Percentiles rank a stretch among this genome's conserved stretches.
Conservation (phyloP, 345 rosid species). For the Brassica juncea region DNA sequence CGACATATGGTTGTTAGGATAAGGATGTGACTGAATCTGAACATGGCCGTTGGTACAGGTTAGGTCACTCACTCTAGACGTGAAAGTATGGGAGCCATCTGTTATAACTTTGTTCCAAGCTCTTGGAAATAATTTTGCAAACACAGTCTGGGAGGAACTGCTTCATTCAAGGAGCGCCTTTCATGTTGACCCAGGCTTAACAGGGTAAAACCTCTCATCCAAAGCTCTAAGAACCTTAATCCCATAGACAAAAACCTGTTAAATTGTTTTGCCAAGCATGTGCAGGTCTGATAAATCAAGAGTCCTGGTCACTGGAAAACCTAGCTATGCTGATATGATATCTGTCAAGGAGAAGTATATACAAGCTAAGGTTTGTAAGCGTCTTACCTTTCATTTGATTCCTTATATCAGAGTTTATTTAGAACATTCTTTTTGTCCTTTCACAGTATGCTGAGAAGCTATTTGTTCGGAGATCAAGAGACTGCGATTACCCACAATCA, state of each 20-base stretch:
- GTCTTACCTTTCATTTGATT: conserved; percentile 30
- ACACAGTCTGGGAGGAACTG: conserved; percentile 97
- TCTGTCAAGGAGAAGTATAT: conserved; percentile 94
- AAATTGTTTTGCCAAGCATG: conserved; percentile 43
- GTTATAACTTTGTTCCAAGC: conserved; percentile 96
- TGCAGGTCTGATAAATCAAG: conserved; percentile 64
- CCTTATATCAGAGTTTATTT: conserved; percentile 9
- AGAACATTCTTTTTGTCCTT: conserved; percentile 1
- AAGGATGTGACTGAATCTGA: conserved; percentile 17
- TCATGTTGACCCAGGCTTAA: conserved; percentile 59
- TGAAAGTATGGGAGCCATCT: conserved; percentile 97
- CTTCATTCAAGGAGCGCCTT: conserved; percentile 80
- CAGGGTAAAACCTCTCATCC: conserved; percentile 50
- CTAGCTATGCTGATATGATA: conserved; percentile 71
- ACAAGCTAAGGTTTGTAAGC: conserved; percentile 77
- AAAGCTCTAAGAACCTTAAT: not conserved
- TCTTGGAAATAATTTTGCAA: conserved; percentile 84
- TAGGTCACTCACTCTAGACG: conserved; percentile 98
- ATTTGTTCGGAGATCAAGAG: conserved; percentile 76
- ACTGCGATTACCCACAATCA: conserved; percentile 52
- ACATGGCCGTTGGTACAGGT: conserved; percentile 61
- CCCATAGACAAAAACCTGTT: not conserved
- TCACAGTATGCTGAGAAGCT: conserved; percentile 90
- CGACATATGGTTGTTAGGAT: not conserved
- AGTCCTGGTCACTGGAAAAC: conserved; percentile 60